Evolutionary conservation across 1,284 basidiomycete species (phyloP), one percentile per base, ranked within the genome.

Genomic region (Marasmius sp.): DNA sequence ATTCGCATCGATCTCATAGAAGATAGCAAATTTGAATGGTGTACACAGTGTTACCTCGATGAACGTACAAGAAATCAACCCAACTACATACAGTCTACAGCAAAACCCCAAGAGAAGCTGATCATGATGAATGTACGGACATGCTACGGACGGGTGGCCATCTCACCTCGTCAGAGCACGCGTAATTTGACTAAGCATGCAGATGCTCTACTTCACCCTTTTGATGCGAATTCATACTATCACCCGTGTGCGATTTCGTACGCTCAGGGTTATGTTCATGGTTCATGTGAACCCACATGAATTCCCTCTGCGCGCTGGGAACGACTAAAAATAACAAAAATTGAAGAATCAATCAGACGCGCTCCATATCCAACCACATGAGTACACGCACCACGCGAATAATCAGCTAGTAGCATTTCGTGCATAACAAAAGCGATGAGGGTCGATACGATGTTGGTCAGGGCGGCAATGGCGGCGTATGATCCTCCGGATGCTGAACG

Each of bases 401-500:
- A 84, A 67, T 87, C 85, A 4, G 74, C 72, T 14, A 89, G 71
- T 68, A 88, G 74, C 12, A 81, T 63, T 65, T 87, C 84, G 63
- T 89, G 87, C 36, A 86, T 59, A 47, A 76, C 61, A 22, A 76
- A 81, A 9, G 79, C 84, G 39, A 85, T 67, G 18, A 87, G 54
- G 14, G 80, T 89, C 0, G 86, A 83, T 2, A 84, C 85, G 57
- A 89, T 86, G 68, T 88, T 89, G 3, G 85, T 84, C 36, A 90
- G 75, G 2, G 88, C 83, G 6, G 87, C 74, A 45, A 91, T 79
- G 0, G 86, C 88, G 3, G 86, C 84, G 67, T 89, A 90, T 16
- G 67, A 67, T 4, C 86, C 85, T 27, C 86, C 86, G 20, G 74
- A 70, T 18, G 86, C 87, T 81, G 27, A 33, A 18, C 48, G 22